Evolutionary conservation across 805 yeast species (phyloP).

Genomic region (Scheffersomyces ergatensis): DNA sequence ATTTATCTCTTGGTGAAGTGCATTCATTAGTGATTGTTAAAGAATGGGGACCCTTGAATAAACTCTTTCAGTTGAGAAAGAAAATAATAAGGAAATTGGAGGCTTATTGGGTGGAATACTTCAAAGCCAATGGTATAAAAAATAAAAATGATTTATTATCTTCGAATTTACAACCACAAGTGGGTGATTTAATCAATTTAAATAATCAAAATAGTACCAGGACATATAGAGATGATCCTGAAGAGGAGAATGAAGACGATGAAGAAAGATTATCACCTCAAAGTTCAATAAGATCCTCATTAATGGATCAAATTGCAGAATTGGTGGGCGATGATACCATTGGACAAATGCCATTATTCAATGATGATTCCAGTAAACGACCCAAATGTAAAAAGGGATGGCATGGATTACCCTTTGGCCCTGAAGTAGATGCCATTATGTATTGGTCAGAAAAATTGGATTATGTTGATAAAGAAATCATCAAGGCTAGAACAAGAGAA

Average conservation of each 20-base stretch:
- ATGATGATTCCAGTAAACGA: slow-evolving; percentile 34
- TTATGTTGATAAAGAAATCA: slow-evolving; percentile 68
- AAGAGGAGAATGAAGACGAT: slow-evolving; percentile 1
- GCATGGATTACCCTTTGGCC: slow-evolving; percentile 61
- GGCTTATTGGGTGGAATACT: slow-evolving; percentile 66
- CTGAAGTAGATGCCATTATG: slow-evolving; percentile 76
- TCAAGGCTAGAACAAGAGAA: slow-evolving; percentile 60
- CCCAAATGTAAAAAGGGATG: slow-evolving; percentile 62
- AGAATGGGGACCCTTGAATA: slow-evolving; percentile 79
- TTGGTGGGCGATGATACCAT: slow-evolving; percentile 7
- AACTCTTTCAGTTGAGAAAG: slow-evolving; percentile 59
- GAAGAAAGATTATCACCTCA: neutral
- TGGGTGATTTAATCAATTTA: slow-evolving; percentile 28
- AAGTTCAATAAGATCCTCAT: slow-evolving; percentile 9
- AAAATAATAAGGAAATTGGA: slow-evolving; percentile 58
- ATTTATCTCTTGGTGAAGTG: slow-evolving; percentile 77
- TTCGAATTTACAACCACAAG: slow-evolving; percentile 21
- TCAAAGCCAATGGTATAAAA: slow-evolving; percentile 36
- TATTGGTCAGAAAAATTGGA: slow-evolving; percentile 68
- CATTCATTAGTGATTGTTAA: slow-evolving; percentile 74
- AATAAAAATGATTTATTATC: slow-evolving; percentile 26
- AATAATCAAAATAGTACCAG: neutral
- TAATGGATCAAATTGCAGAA: slow-evolving; percentile 23
- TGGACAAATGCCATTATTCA: slow-evolving; percentile 20
- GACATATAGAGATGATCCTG: slow-evolving; percentile 10